These are phyloP conservation scores for Tulasnella sp. DNA, from an alignment of 768 basidiomycete species.

Conservation along the genomic window DNA sequence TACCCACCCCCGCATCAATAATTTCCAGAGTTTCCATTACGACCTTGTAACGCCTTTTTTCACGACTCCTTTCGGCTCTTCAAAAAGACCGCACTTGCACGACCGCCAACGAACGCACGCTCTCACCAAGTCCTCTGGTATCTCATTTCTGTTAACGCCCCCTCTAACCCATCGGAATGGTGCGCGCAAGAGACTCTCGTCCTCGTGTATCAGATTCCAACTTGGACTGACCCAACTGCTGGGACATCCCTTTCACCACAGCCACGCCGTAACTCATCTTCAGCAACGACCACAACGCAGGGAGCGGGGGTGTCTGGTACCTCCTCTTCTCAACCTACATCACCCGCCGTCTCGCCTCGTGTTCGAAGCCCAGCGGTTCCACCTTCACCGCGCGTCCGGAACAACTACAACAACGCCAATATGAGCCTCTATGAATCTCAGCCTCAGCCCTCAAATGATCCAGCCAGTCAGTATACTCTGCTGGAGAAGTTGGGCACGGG, in stretches of 20 bases:
- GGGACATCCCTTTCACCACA: not conserved
- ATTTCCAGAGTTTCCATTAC: not conserved
- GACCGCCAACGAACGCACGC: not conserved
- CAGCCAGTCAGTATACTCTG: conserved; percentile 87
- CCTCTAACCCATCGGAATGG: conserved; percentile 6
- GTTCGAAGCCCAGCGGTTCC: conserved; percentile 2
- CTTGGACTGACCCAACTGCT: not conserved
- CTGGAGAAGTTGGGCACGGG: conserved; percentile 97
- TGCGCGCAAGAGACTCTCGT: not conserved
- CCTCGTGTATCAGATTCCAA: conserved; percentile 6
- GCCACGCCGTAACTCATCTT: conserved; percentile 6
- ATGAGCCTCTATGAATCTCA: conserved; percentile 2
- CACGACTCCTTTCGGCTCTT: not conserved
- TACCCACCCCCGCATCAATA: not conserved
- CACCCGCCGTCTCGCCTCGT: conserved; percentile 2
- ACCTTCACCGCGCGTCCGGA: conserved; percentile 2
- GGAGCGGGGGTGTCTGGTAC: not conserved
- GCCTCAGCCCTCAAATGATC: conserved; percentile 55
- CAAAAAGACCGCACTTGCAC: not conserved
- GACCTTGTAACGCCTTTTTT: not conserved
- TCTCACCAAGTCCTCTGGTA: not conserved
- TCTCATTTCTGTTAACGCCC: not conserved
- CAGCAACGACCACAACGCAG: not conserved
- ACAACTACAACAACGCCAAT: not conserved
- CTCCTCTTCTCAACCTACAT: not conserved